These are phyloP conservation scores for Ganoderma boninense DNA, from an alignment of 1,284 basidiomycete genomes.

Conservation along the genomic window DNA sequence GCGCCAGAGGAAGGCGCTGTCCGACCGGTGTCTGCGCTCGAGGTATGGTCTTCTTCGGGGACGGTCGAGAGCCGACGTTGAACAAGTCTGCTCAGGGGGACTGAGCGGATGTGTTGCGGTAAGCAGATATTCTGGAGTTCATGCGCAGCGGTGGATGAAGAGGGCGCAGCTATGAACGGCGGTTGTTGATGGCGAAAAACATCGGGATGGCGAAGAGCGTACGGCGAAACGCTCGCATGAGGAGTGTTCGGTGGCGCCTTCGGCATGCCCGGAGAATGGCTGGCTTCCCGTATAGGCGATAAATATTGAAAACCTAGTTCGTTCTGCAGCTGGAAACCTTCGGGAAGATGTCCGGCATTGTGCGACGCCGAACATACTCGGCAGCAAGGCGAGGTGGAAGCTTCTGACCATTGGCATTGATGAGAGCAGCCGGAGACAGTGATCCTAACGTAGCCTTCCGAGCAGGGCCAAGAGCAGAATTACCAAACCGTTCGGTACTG, in stretches of 20 bases:
- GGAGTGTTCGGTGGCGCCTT: constrained; percentile 48
- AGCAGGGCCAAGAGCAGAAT: constrained; percentile 9
- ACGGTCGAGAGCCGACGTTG: constrained; percentile 74
- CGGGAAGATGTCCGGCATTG: constrained; percentile 4
- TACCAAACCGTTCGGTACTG: constrained; percentile 10
- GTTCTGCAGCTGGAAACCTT: constrained; percentile 6
- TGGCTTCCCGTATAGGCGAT: constrained; percentile 7
- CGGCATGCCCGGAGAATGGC: constrained; percentile 39
- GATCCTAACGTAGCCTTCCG: constrained; percentile 20
- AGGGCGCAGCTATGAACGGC: constrained; percentile 23
- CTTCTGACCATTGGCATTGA: constrained; percentile 18
- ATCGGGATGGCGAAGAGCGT: constrained; percentile 9
- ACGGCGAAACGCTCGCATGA: constrained; percentile 34
- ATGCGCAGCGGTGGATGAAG: constrained; percentile 45
- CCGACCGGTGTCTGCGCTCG: constrained; percentile 36
- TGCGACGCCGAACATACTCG: constrained; percentile 26
- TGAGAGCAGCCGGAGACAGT: constrained; percentile 39
- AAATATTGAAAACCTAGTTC: constrained; percentile 2
- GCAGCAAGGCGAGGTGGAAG: constrained; percentile 27
- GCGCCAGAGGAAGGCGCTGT: constrained; percentile 25
- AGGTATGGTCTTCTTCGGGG: constrained; percentile 63
- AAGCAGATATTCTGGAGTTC: constrained; percentile 29
- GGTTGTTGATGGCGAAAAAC: not conserved
- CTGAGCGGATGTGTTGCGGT: constrained; percentile 59
- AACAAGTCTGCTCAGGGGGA: constrained; percentile 65